Evolutionary conservation across 495 filamentous ascomycete genomes (phyloP).

Genomic region (Terfezia claveryi): DNA sequence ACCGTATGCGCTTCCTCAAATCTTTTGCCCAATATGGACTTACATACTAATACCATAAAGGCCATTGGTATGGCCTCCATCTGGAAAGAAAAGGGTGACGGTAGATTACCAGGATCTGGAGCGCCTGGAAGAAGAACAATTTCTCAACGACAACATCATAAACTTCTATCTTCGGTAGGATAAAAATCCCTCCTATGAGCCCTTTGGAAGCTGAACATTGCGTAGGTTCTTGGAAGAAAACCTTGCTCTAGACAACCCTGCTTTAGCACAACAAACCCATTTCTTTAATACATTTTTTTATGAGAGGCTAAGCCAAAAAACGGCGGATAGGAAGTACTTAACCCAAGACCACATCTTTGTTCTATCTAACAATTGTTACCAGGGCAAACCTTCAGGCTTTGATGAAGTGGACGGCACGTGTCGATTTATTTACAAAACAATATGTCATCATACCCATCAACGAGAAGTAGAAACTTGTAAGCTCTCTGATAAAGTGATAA

Average conservation of each 20-base stretch:
- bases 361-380: too few species aligned
- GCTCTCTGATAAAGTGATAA: neutral
- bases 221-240: slow-evolving; percentile 39
- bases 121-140: slow-evolving; percentile 63
- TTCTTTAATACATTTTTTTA: slow-evolving; percentile 91
- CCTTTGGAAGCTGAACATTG: slow-evolving; percentile 7
- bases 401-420: slow-evolving; percentile 67
- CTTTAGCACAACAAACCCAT: slow-evolving; percentile 43
- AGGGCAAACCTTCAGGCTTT: slow-evolving; percentile 32
- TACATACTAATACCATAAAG: too few species aligned
- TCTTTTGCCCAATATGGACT: too few species aligned
- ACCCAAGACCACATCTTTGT: neutral
- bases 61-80: slow-evolving; percentile 45
- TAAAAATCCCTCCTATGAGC: neutral
- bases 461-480: slow-evolving; percentile 26
- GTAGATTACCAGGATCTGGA: slow-evolving; percentile 61
- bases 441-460: slow-evolving; percentile 86
- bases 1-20: too few species aligned
- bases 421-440: slow-evolving; percentile 68
- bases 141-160: slow-evolving; percentile 80
- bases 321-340: slow-evolving; percentile 26
- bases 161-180: slow-evolving; percentile 49
- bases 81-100: slow-evolving; percentile 46
- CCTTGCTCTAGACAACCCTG: slow-evolving; percentile 31
- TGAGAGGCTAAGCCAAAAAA: slow-evolving; percentile 36